Evolutionary conservation across 202 grass and related monocot species (phyloP).

Genomic region (Digitaria exilis): DNA sequence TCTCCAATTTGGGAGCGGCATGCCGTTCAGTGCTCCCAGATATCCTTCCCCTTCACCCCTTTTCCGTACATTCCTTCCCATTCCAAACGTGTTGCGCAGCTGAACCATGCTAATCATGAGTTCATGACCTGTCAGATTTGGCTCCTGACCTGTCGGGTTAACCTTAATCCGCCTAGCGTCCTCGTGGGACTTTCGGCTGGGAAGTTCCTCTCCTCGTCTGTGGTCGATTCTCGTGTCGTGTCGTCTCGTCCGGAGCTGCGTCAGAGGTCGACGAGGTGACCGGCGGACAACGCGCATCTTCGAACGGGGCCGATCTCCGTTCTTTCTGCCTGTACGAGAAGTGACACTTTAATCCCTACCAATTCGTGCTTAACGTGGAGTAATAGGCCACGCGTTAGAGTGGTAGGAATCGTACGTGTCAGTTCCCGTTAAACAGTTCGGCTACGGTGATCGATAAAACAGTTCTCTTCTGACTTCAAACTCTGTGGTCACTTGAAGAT

Average conservation of each 20-base stretch:
- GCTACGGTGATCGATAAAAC: not conserved
- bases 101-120: conserved; percentile 20
- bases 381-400: not conserved
- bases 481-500: not conserved
- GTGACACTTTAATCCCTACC: not conserved
- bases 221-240: conserved; percentile 11
- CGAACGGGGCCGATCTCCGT: too few relatives aligned
- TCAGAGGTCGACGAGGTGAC: not conserved
- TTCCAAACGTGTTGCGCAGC: not conserved
- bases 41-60: not conserved
- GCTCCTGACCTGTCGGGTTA: conserved; percentile 1
- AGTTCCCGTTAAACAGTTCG: not conserved
- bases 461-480: not conserved
- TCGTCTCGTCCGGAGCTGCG: not conserved
- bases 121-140: not conserved
- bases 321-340: too few relatives aligned
- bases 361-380: conserved; percentile 8
- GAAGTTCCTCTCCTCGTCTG: conserved; percentile 12
- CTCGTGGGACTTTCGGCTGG: not conserved
- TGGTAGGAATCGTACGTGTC: too few relatives aligned
- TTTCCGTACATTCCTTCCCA: not conserved
- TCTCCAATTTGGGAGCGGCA: not conserved
- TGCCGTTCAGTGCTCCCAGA: not conserved
- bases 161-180: not conserved
- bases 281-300: not conserved